Conservation (phyloP, 192 early-diverging fungal genomes). For the Backusella australiensis region DNA sequence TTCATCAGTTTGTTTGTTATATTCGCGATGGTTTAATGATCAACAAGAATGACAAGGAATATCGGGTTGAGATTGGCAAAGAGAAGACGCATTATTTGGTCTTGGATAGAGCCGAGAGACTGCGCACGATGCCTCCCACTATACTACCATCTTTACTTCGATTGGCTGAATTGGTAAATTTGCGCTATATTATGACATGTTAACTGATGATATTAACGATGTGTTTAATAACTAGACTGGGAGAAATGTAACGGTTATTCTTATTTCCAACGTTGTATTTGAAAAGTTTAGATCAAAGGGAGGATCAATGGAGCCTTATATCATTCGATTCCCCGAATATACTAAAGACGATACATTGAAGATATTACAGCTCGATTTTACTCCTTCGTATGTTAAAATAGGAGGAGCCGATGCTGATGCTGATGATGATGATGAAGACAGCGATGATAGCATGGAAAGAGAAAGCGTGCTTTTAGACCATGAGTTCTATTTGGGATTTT, state of each 20-base stretch:
- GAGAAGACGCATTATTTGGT: slow-evolving; percentile 51
- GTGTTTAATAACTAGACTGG: slow-evolving; percentile 29
- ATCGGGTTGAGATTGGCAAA: neutral
- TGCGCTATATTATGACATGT: neutral
- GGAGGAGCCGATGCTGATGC: neutral
- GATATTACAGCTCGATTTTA: slow-evolving; percentile 73
- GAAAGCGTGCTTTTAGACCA: slow-evolving; percentile 33
- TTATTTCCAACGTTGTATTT: slow-evolving; percentile 74
- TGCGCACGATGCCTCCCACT: slow-evolving; percentile 66
- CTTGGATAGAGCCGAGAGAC: slow-evolving; percentile 71
- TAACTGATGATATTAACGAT: neutral
- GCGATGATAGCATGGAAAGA: neutral
- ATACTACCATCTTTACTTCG: slow-evolving; percentile 70
- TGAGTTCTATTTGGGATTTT: slow-evolving; percentile 70
- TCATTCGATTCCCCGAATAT: slow-evolving; percentile 77
- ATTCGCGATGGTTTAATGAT: slow-evolving; percentile 23
- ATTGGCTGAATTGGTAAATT: slow-evolving; percentile 65
- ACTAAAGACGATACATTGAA: slow-evolving; percentile 63
- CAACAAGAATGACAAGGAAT: neutral
- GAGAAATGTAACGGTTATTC: slow-evolving; percentile 62
- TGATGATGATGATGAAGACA: neutral
- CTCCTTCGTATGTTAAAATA: slow-evolving; percentile 8
- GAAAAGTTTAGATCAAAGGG: slow-evolving; percentile 74
- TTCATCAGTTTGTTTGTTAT: slow-evolving; percentile 67
- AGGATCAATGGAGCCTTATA: slow-evolving; percentile 58